Evolutionary conservation across 331 rosid genomes (phyloP).

Genomic region (Malus hybrid): DNA sequence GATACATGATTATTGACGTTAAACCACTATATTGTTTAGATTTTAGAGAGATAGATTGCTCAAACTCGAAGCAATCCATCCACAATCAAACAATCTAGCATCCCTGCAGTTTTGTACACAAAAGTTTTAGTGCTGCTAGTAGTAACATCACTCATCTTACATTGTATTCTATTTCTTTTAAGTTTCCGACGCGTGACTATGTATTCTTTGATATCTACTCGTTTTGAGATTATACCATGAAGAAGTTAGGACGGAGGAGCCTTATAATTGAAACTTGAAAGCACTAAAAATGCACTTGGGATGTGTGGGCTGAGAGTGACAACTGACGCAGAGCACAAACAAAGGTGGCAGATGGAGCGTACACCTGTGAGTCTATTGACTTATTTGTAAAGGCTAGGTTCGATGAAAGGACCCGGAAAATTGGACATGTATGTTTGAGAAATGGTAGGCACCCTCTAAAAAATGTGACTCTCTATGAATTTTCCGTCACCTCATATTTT

Average conservation of each 20-base stretch:
- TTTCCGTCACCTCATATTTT: rapidly evolving
- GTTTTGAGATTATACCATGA: no score
- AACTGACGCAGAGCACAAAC: background rate
- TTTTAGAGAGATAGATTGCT: no score
- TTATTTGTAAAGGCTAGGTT: background rate
- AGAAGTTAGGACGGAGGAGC: no score
- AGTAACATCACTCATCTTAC: no score
- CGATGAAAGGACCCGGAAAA: background rate
- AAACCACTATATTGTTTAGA: background rate
- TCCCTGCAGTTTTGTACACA: no score
- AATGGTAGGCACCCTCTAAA: no score
- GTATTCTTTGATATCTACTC: no score
- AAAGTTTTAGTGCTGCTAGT: no score
- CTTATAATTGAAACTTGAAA: no score
- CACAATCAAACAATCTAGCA: background rate
- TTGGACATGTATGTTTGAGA: background rate
- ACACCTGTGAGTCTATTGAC: background rate
- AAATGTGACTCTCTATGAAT: no score
- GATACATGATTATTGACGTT: background rate
- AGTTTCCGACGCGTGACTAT: no score
- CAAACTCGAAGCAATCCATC: background rate
- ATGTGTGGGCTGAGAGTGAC: background rate
- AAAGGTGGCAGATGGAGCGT: background rate
- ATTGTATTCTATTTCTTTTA: no score
- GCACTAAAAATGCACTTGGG: background rate